Conservation (phyloP, 1,284 basidiomycete genomes). For the Ganoderma boninense region DNA sequence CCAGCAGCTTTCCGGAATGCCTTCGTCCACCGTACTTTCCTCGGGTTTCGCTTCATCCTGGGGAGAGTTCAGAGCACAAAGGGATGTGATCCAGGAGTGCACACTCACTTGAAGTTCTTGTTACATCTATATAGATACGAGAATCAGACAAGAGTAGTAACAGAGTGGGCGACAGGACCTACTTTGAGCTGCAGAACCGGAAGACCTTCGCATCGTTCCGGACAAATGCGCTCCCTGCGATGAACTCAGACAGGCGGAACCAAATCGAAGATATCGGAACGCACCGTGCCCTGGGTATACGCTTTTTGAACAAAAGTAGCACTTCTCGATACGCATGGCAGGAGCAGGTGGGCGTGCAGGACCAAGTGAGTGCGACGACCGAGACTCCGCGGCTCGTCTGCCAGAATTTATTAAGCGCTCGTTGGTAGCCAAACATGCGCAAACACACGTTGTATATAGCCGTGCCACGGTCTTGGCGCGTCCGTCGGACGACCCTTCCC, state of each 20-base stretch:
- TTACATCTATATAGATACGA: conserved; percentile 71
- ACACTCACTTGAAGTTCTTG: conserved; percentile 93
- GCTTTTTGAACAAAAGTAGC: conserved; percentile 92
- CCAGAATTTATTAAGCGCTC: conserved; percentile 31
- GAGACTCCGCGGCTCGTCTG: background rate
- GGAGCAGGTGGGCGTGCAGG: conserved; percentile 19
- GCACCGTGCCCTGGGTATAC: conserved; percentile 95
- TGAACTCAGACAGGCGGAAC: background rate
- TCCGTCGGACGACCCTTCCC: background rate
- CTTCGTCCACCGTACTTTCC: conserved; percentile 99
- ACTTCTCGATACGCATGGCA: conserved; percentile 87
- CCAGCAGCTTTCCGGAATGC: conserved; percentile 99
- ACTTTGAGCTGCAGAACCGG: conserved; percentile 97
- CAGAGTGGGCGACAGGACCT: conserved; percentile 39
- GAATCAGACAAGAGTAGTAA: conserved; percentile 4
- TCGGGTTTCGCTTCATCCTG: conserved; percentile 99
- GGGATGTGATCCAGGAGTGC: background rate
- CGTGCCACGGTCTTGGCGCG: background rate
- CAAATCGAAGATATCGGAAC: conserved; percentile 24
- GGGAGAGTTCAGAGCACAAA: conserved; percentile 2
- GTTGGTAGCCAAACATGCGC: conserved; percentile 12
- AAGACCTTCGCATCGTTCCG: conserved; percentile 97
- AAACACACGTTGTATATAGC: conserved; percentile 15
- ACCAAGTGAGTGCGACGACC: conserved; percentile 8
- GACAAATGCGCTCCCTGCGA: conserved; percentile 88